Percentiles rank a stretch among this genome's conserved stretches.
Evolutionary conservation across 768 basidiomycete genomes (phyloP).

Genomic region (Lentinula aciculospora): DNA sequence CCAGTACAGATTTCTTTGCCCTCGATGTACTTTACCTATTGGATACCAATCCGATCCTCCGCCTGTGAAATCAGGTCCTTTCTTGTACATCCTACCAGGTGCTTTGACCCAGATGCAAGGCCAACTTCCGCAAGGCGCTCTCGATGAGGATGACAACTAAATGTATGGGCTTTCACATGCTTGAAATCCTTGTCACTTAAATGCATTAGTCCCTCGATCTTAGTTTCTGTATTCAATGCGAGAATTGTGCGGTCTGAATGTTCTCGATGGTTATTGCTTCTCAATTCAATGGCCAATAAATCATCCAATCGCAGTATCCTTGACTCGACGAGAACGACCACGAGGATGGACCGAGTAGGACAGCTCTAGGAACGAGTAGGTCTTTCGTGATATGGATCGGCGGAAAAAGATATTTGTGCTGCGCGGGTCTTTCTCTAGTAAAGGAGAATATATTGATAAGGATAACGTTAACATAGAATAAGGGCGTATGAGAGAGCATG

Average conservation of each 20-base stretch:
- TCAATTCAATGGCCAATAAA: no score
- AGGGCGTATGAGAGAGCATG: neutral
- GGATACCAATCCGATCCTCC: conserved; percentile 78
- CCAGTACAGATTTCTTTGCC: conserved; percentile 68
- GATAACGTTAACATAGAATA: neutral
- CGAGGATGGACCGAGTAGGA: neutral
- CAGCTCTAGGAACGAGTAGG: neutral
- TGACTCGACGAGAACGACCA: neutral
- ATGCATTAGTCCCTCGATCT: no score
- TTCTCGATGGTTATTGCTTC: no score
- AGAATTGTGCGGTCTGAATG: no score
- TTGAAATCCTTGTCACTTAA: no score
- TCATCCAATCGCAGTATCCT: no score
- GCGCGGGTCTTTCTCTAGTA: no score
- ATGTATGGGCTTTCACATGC: neutral
- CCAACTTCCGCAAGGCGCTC: conserved; percentile 78
- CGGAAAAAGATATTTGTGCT: neutral
- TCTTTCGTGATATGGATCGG: no score
- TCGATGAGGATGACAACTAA: conserved; percentile 48
- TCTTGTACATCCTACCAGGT: conserved; percentile 75
- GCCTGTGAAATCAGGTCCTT: conserved; percentile 71
- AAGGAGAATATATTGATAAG: neutral
- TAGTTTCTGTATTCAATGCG: no score
- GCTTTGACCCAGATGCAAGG: conserved; percentile 88
- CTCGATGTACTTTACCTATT: conserved; percentile 60